Evolutionary conservation across 176 grass and related monocot genomes (phyloP).

Genomic region (Bonia amplexicaulis): DNA sequence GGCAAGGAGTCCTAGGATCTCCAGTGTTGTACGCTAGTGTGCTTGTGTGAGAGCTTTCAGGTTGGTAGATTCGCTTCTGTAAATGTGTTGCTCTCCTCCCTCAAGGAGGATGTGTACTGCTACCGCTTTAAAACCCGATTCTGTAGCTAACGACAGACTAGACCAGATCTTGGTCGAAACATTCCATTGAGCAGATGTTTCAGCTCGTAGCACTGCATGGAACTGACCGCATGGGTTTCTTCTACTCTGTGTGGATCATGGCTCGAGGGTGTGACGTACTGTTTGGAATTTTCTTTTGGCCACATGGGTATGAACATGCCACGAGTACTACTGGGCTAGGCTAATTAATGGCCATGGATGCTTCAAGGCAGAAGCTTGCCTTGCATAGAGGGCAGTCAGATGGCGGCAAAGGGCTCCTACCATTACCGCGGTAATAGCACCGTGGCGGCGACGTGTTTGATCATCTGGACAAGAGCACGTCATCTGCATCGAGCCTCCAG

Average conservation of each 20-base stretch:
- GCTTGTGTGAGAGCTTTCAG: not conserved
- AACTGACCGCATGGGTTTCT: no score
- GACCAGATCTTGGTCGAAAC: not conserved
- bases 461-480: no score
- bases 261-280: not conserved
- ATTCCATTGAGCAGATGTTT: not conserved
- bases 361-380: not conserved
- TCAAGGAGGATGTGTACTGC: not conserved
- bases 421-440: not conserved
- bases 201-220: no score
- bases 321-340: not conserved
- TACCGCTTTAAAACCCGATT: not conserved
- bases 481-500: not conserved
- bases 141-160: not conserved
- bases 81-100: not conserved
- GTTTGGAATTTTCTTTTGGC: no score
- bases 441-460: conserved; percentile 12
- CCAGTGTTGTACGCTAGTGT: not conserved
- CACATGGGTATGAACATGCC: not conserved
- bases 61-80: not conserved
- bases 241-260: no score
- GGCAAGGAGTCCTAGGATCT: not conserved
- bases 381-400: not conserved
- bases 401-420: not conserved
- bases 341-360: not conserved